Percentiles rank a stretch among this genome's conserved stretches.
Evolutionary conservation across 805 yeast species (phyloP).

Genomic region (Candida methanosorbosa): DNA sequence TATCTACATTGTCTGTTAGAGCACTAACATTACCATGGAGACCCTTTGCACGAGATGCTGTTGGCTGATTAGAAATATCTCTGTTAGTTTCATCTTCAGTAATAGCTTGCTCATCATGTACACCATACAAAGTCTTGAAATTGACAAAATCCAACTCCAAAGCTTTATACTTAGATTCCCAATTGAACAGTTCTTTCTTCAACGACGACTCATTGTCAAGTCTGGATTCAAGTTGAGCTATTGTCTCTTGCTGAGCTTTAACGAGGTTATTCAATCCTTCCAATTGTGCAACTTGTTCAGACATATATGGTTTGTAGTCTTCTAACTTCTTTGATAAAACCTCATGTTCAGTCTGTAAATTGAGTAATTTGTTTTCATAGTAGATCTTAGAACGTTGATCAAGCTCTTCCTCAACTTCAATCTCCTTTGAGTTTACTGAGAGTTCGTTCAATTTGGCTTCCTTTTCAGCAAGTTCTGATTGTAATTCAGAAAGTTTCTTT

Average conservation of each 20-base stretch:
- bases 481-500: constrained; percentile 2
- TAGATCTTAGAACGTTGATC: constrained; percentile 10
- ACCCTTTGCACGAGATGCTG: too few relatives aligned
- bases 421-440: constrained; percentile 1
- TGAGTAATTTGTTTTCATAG: constrained; percentile 25
- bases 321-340: constrained; percentile 29
- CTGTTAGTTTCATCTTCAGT: background rate
- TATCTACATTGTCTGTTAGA: constrained; percentile 11
- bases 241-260: constrained; percentile 40
- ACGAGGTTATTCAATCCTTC: constrained; percentile 45
- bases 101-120: constrained; percentile 21
- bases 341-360: constrained; percentile 38
- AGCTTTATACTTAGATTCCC: constrained; percentile 36
- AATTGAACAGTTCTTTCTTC: constrained; percentile 36
- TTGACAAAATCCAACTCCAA: constrained; percentile 35
- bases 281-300: constrained; percentile 42
- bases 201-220: constrained; percentile 35
- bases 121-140: constrained; percentile 22
- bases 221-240: constrained; percentile 30
- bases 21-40: constrained; percentile 5
- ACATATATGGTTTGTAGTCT: constrained; percentile 45
- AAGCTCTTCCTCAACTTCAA: constrained; percentile 4
- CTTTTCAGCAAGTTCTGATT: constrained; percentile 2
- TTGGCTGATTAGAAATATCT: background rate
- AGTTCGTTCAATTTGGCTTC: background rate